phyloP scores from a whole-genome alignment of 2,329 filamentous ascomycete genomes.

The Claviceps digitariae region DNA sequence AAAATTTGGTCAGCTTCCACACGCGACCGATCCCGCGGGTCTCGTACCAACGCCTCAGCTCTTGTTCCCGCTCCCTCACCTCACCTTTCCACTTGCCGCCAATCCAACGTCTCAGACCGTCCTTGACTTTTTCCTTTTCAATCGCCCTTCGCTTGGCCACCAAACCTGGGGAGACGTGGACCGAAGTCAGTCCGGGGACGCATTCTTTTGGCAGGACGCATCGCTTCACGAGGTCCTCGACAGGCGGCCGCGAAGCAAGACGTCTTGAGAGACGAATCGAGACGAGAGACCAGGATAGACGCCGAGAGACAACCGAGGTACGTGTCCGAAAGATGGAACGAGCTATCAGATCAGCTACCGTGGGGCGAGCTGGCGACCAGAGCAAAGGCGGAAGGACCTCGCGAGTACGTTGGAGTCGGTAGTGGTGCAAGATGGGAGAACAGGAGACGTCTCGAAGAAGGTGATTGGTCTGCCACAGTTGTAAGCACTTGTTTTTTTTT shows the following conservation, averaged over 20 bases:
- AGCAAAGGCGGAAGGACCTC: constrained; percentile 41
- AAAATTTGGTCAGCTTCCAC: constrained; percentile 49
- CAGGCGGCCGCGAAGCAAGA: constrained; percentile 44
- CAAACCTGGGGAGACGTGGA: constrained; percentile 41
- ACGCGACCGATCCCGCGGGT: constrained; percentile 40
- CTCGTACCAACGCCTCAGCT: constrained; percentile 34
- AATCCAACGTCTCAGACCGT: constrained; percentile 51
- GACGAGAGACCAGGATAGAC: constrained; percentile 48
- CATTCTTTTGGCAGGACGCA: constrained; percentile 54
- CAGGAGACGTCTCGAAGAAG: constrained; percentile 48
- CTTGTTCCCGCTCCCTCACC: constrained; percentile 35
- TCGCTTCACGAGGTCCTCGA: constrained; percentile 45
- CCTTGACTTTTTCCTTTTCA: constrained; percentile 55
- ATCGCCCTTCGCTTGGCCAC: constrained; percentile 49
- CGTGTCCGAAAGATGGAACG: constrained; percentile 54
- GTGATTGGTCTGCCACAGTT: constrained; percentile 39
- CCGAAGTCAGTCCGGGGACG: constrained; percentile 30
- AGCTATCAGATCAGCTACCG: constrained; percentile 46
- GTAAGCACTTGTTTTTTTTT: neutral
- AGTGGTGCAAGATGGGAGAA: constrained; percentile 50
- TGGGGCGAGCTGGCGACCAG: constrained; percentile 41
- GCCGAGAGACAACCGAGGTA: constrained; percentile 50
- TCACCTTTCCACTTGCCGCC: constrained; percentile 42
- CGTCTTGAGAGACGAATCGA: constrained; percentile 51
- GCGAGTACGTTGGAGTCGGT: constrained; percentile 45